Percentiles rank a stretch among this genome's conserved stretches.
Evolutionary conservation across 768 basidiomycete species (phyloP).

Genomic region (Boletus subcaerulescens): DNA sequence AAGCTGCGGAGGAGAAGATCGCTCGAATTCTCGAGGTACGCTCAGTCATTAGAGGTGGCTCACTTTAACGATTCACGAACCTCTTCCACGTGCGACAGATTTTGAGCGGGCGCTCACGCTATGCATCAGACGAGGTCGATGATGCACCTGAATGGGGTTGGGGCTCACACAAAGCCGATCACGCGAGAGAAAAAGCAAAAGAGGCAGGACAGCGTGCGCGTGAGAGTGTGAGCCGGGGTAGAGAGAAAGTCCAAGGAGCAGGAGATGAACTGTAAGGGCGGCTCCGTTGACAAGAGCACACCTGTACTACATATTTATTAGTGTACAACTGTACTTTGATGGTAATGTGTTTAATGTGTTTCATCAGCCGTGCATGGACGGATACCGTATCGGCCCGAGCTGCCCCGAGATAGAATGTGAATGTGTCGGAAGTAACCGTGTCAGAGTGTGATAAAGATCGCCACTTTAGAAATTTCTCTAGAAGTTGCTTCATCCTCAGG

Average conservation of each 20-base stretch:
- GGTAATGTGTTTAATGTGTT: no score
- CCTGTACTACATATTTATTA: no score
- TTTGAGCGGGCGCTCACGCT: constrained; percentile 38
- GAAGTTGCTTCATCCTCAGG: neutral
- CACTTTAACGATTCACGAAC: neutral
- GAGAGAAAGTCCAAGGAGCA: neutral
- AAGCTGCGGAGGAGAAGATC: constrained; percentile 77
- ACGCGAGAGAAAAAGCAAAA: constrained; percentile 23
- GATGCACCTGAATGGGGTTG: constrained; percentile 23
- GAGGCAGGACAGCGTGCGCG: constrained; percentile 23
- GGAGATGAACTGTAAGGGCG: neutral
- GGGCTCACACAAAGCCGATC: constrained; percentile 26
- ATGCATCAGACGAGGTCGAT: constrained; percentile 30
- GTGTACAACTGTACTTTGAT: neutral
- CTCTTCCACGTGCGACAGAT: constrained; percentile 17
- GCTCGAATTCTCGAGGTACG: constrained; percentile 39
- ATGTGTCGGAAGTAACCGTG: constrained; percentile 14
- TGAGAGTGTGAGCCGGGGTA: constrained; percentile 1
- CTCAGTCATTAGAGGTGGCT: neutral
- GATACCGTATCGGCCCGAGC: neutral
- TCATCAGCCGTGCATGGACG: neutral
- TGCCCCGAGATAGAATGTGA: constrained; percentile 1
- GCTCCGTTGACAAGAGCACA: no score
- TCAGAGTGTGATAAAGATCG: constrained; percentile 17
- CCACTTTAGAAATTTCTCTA: neutral